Evolutionary conservation across 2,329 filamentous ascomycete genomes (phyloP).

Genomic region (Neoarthrinium moseri): DNA sequence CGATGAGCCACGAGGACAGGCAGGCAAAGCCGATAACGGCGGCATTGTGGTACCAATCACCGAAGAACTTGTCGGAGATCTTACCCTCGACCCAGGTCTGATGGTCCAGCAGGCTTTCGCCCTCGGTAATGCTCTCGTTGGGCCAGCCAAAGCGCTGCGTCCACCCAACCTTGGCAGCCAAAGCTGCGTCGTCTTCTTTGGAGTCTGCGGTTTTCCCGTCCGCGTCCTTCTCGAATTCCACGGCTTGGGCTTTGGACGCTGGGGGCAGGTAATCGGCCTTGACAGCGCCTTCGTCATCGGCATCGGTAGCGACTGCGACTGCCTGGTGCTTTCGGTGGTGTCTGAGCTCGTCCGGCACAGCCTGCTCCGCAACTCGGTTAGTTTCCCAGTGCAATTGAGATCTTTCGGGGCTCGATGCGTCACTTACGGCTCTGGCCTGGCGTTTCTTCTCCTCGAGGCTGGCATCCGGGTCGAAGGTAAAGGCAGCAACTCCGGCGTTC

Average conservation of each 20-base stretch:
- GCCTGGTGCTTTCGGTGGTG: conserved; percentile 61
- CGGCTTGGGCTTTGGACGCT: conserved; percentile 67
- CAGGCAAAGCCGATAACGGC: conserved; percentile 93
- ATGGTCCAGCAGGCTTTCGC: conserved; percentile 77
- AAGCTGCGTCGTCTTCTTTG: conserved; percentile 51
- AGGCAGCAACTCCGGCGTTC: conserved; percentile 76
- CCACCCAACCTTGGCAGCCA: conserved; percentile 73
- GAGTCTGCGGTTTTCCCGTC: conserved; percentile 50
- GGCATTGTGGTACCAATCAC: conserved; percentile 98
- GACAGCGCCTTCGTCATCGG: conserved; percentile 67
- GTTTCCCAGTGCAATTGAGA: conserved; percentile 10
- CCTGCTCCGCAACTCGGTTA: conserved; percentile 50
- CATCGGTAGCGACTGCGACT: conserved; percentile 74
- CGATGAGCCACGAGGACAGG: conserved; percentile 84
- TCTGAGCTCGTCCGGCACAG: conserved; percentile 63
- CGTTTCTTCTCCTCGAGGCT: conserved; percentile 80
- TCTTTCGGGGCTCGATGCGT: no score
- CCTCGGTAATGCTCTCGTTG: conserved; percentile 51
- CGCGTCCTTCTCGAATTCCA: conserved; percentile 52
- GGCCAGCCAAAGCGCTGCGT: conserved; percentile 79
- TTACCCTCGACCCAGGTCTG: conserved; percentile 82
- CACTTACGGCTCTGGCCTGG: conserved; percentile 70
- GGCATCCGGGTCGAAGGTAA: conserved; percentile 84
- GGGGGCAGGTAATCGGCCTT: conserved; percentile 76
- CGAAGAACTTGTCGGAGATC: conserved; percentile 86